Percentiles rank a stretch among this genome's conserved stretches.
Conservation (phyloP, 2,329 filamentous ascomycete genomes). For the Microsporum audouinii region DNA sequence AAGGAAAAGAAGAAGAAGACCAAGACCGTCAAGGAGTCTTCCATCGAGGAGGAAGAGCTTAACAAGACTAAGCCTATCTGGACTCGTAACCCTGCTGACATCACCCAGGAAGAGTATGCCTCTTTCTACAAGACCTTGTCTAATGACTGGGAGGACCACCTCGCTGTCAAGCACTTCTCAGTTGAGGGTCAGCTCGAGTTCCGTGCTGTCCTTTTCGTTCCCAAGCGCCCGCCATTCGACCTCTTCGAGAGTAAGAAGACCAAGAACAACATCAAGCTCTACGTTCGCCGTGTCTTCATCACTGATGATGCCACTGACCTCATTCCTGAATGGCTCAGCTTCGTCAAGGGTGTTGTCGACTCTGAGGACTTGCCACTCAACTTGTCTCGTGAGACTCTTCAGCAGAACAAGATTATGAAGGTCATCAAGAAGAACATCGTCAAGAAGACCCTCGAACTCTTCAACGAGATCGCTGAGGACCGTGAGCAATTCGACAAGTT, state of each 20-base stretch:
- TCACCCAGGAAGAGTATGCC: conserved; percentile 91
- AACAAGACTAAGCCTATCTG: conserved; percentile 99
- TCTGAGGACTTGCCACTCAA: conserved; percentile 99
- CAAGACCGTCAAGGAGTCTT: conserved; percentile 98
- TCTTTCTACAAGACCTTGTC: conserved; percentile 99
- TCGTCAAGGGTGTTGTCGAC: conserved; percentile 99
- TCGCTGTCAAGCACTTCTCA: conserved; percentile 99
- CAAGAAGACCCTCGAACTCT: conserved; percentile 99
- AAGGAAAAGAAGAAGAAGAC: conserved; percentile 93
- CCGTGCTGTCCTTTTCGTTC: conserved; percentile 98
- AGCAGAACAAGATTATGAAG: conserved; percentile 99
- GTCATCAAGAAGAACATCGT: conserved; percentile 99
- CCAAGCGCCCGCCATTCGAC: conserved; percentile 98
- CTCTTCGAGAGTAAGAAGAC: conserved; percentile 99
- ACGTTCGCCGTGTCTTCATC: conserved; percentile 99
- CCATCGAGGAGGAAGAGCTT: conserved; percentile 97
- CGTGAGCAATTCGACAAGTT: conserved; percentile 99
- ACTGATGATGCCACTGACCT: conserved; percentile 98
- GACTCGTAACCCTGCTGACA: conserved; percentile 95
- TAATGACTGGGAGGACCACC: conserved; percentile 99
- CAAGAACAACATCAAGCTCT: conserved; percentile 99
- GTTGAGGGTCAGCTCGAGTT: conserved; percentile 99
- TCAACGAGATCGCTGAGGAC: conserved; percentile 97
- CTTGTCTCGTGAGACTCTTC: conserved; percentile 98
- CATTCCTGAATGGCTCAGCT: conserved; percentile 98